Evolutionary conservation across 1,284 basidiomycete genomes (phyloP), one percentile per base, ranked within the genome.

Genomic region (Sporisorium exsertum): DNA sequence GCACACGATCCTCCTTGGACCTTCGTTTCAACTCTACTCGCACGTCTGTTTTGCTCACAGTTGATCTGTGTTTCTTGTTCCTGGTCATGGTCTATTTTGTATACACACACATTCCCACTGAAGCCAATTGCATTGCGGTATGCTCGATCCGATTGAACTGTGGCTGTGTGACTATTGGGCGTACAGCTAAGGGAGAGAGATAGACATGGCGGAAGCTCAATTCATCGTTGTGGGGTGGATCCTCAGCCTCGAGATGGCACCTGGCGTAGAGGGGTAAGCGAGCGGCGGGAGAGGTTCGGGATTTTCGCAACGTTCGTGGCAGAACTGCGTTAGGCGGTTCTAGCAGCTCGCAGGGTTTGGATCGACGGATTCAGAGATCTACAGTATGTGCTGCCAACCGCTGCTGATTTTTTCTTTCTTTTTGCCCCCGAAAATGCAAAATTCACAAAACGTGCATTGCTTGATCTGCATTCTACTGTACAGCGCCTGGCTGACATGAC

Each of bases 61-160:
- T 50, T 50, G 49, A 32, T 32, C 27, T 50, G 49, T 33, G 49
- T 50, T 32, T n/a, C 29, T n/a, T 50, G 56, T 40, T 40, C 24
- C 49, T 50, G 49, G 56, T 51, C 58, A 59, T 51, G 58, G 49
- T 58, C 33, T 37, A 26, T 24, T 57, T 22, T 29, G 46, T 47
- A 32, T 9, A 13, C 27, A 33, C 27, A 32, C 49, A 20, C 49
- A n/a, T n/a, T n/a, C n/a, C n/a, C 49, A 33, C 32, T 10, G 27
- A 32, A 50, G 49, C 29, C n/a, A 20, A 20, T 50, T 49, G 49
- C 49, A 20, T 32, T 16, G 27, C 49, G 49, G 27, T 50, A 32
- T 49, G 47, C n/a, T 43, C 9, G 46, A 5, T 49, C 20, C 9
- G 46, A 5, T 49, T n/a, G 15, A 20, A 16, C 32, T 3, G 18